Conservation (phyloP, 441 rosid genomes). For the Populus hybrid region DNA sequence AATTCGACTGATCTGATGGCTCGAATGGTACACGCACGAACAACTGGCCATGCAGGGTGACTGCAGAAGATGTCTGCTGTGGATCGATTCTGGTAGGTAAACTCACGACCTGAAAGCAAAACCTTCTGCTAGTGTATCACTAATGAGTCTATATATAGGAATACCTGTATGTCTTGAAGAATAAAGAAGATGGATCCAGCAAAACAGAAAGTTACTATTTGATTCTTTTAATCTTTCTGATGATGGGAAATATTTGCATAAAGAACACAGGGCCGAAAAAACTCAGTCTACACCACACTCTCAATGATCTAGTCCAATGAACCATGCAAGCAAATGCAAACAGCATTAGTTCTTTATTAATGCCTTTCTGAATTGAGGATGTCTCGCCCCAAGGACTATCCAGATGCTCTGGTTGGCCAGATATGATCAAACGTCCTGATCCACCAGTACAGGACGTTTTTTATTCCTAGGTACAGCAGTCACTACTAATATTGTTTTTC, state of each 20-base stretch:
- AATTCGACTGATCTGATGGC: conserved; percentile 27
- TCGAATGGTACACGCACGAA: conserved; percentile 83
- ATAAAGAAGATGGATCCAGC: background rate
- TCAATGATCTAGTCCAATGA: background rate
- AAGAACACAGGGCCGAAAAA: background rate
- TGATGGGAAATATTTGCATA: background rate
- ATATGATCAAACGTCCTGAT: conserved; percentile 61
- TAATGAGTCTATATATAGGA: no score
- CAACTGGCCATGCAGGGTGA: conserved; percentile 87
- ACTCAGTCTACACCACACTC: background rate
- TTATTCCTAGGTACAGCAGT: background rate
- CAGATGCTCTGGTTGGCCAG: conserved; percentile 61
- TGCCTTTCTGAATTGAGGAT: conserved; percentile 27
- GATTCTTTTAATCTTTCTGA: no score
- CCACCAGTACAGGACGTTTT: no score
- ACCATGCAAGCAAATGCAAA: background rate
- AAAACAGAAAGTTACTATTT: no score
- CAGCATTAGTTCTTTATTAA: background rate
- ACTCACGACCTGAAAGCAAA: conserved; percentile 62
- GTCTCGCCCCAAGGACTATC: conserved; percentile 84
- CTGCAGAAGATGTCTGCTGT: conserved; percentile 94
- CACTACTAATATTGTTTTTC: background rate
- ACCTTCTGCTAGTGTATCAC: background rate
- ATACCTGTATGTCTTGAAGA: background rate
- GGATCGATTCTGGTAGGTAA: conserved; percentile 87